Evolutionary conservation across 2,329 filamentous ascomycete species (phyloP).

Genomic region (Botrytis fabae): DNA sequence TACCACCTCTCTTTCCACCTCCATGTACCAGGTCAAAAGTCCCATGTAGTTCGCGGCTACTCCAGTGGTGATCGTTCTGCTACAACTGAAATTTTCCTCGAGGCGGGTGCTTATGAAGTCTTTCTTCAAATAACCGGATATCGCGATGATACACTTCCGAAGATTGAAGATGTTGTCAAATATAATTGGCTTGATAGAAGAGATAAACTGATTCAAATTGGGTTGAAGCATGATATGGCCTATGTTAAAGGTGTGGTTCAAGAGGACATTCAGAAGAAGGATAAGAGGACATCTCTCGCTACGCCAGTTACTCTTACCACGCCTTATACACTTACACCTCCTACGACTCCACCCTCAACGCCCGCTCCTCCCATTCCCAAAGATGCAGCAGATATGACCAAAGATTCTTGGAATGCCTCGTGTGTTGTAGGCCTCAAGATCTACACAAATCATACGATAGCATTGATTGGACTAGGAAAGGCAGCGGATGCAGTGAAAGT

Average conservation of each 20-base stretch:
- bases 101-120: constrained; percentile 56
- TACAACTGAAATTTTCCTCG: constrained; percentile 56
- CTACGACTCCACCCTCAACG: neutral
- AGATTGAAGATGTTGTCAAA: constrained; percentile 50
- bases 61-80: constrained; percentile 54
- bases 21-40: constrained; percentile 51
- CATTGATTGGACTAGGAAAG: neutral
- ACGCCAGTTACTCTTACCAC: neutral
- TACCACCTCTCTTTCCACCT: constrained; percentile 48
- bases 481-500: neutral
- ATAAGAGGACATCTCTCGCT: neutral
- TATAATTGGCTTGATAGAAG: constrained; percentile 50
- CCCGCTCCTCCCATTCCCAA: neutral
- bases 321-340: neutral
- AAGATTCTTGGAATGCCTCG: constrained; percentile 6
- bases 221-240: constrained; percentile 57
- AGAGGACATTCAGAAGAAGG: neutral
- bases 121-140: constrained; percentile 54
- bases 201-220: constrained; percentile 57
- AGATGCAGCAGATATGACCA: neutral
- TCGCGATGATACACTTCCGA: constrained; percentile 45
- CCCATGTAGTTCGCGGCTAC: constrained; percentile 53
- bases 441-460: constrained; percentile 1
- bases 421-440: constrained; percentile 11
- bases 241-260: constrained; percentile 53